Conservation (phyloP, 2,329 filamentous ascomycete species). For the Elsinoe arachidis region DNA sequence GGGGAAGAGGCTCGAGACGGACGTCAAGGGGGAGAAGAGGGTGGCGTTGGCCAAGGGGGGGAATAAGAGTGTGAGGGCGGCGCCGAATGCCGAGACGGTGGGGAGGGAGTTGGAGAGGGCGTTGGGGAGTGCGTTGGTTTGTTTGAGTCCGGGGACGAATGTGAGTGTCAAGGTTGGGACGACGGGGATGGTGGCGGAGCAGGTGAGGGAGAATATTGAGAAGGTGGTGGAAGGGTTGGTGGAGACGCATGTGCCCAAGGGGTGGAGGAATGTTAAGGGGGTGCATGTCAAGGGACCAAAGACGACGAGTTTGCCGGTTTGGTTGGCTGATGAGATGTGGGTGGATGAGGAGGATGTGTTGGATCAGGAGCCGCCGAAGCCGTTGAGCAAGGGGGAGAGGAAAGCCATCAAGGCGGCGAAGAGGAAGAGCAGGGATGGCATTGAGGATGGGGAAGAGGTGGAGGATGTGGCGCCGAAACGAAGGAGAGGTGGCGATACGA, state of each 20-base stretch:
- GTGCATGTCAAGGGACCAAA: conserved; percentile 86
- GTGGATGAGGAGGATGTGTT: conserved; percentile 62
- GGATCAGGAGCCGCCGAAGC: conserved; percentile 34
- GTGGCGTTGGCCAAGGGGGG: conserved; percentile 34
- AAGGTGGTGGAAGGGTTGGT: conserved; percentile 61
- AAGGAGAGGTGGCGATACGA: conserved; percentile 14
- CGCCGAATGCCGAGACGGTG: conserved; percentile 55
- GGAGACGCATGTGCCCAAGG: conserved; percentile 71
- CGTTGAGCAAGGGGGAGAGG: conserved; percentile 24
- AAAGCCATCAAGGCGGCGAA: background rate
- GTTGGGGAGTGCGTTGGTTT: conserved; percentile 66
- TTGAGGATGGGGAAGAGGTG: conserved; percentile 18
- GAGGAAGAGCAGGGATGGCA: conserved; percentile 25
- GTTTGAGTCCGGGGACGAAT: conserved; percentile 68
- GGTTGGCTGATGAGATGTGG: conserved; percentile 90
- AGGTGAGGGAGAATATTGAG: conserved; percentile 72
- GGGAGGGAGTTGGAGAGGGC: conserved; percentile 73
- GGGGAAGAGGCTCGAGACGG: conserved; percentile 36
- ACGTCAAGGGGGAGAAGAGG: conserved; percentile 47
- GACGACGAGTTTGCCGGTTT: conserved; percentile 85
- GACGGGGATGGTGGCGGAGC: conserved; percentile 62
- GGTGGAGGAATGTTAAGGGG: conserved; percentile 77
- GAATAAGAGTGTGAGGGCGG: conserved; percentile 32
- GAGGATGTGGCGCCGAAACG: conserved; percentile 21
- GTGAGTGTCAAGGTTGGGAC: conserved; percentile 73